These are phyloP conservation scores for Craterostigma plantagineum DNA, from an alignment of 257 asterid genomes.

Conservation along the genomic window DNA sequence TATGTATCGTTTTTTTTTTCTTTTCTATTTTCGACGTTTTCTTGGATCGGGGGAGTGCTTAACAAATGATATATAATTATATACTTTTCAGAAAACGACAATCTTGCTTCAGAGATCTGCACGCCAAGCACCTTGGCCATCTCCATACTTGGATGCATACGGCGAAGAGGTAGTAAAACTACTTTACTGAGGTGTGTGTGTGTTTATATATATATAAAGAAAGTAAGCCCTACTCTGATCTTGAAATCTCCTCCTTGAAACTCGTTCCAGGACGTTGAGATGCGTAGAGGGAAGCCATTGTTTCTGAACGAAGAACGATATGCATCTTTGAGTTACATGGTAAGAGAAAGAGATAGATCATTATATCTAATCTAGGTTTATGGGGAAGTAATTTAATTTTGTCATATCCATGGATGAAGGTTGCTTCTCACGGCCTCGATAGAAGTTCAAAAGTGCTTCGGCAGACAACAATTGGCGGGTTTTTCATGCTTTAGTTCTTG, in stretches of 20 bases:
- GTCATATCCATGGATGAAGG: slow-evolving; percentile 21
- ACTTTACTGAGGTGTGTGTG: too few relatives aligned
- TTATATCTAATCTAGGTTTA: background rate
- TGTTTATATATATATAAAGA: background rate
- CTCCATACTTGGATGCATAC: slow-evolving; percentile 86
- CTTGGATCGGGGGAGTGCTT: slow-evolving; percentile 1
- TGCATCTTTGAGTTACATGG: slow-evolving; percentile 81
- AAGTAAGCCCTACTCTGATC: background rate
- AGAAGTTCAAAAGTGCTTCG: slow-evolving; percentile 90
- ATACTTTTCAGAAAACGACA: slow-evolving; percentile 70
- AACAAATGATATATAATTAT: background rate
- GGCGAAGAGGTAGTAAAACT: slow-evolving; percentile 80
- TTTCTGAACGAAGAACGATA: slow-evolving; percentile 84
- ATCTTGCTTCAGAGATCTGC: slow-evolving; percentile 85
- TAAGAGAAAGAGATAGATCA: slow-evolving; percentile 16
- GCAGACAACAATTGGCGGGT: slow-evolving; percentile 65
- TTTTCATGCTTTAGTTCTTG: slow-evolving; percentile 58
- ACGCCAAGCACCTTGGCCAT: slow-evolving; percentile 96
- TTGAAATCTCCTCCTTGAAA: slow-evolving; percentile 5
- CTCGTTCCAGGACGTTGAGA: slow-evolving; percentile 61
- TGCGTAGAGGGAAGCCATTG: slow-evolving; percentile 82
- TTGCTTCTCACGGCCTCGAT: slow-evolving; percentile 95
- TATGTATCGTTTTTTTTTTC: slow-evolving; percentile 17
- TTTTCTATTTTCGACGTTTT: slow-evolving; percentile 5
- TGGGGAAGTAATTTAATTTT: background rate